These are phyloP conservation scores for Xylariaceae sp. DNA, from an alignment of 2,329 filamentous ascomycete genomes.

Conservation along the genomic window DNA sequence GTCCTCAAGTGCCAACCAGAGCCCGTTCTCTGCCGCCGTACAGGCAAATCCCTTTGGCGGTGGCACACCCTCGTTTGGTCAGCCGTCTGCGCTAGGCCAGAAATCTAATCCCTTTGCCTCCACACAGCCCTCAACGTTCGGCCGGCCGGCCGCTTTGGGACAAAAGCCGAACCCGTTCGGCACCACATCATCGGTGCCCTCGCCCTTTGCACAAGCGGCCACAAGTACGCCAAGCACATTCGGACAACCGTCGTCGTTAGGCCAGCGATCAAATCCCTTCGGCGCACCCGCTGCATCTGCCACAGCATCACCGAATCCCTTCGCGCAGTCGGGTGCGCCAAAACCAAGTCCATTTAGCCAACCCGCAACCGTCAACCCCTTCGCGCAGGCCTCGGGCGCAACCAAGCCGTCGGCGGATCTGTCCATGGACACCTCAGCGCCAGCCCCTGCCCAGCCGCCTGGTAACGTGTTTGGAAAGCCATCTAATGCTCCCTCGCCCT, in stretches of 20 bases:
- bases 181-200: slow-evolving; percentile 23
- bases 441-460: slow-evolving; percentile 14
- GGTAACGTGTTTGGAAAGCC: slow-evolving; percentile 34
- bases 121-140: slow-evolving; percentile 27
- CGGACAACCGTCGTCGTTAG: slow-evolving; percentile 41
- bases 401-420: slow-evolving; percentile 20
- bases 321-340: slow-evolving; percentile 15
- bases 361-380: slow-evolving; percentile 35
- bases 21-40: slow-evolving; percentile 44
- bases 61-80: slow-evolving; percentile 33
- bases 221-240: slow-evolving; percentile 36
- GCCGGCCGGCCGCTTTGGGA: slow-evolving; percentile 40
- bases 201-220: slow-evolving; percentile 37
- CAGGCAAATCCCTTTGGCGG: slow-evolving; percentile 36
- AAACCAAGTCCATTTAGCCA: slow-evolving; percentile 36
- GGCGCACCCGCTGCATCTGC: slow-evolving; percentile 5
- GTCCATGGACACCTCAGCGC: slow-evolving; percentile 33
- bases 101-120: slow-evolving; percentile 28
- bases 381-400: slow-evolving; percentile 30
- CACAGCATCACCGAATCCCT: not conserved
- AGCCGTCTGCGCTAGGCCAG: slow-evolving; percentile 39
- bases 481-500: slow-evolving; percentile 18
- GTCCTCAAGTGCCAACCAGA: slow-evolving; percentile 36
- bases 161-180: slow-evolving; percentile 37
- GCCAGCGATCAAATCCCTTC: slow-evolving; percentile 35